Evolutionary conservation across 768 basidiomycete species (phyloP).

Genomic region (Agrocybe pediades): DNA sequence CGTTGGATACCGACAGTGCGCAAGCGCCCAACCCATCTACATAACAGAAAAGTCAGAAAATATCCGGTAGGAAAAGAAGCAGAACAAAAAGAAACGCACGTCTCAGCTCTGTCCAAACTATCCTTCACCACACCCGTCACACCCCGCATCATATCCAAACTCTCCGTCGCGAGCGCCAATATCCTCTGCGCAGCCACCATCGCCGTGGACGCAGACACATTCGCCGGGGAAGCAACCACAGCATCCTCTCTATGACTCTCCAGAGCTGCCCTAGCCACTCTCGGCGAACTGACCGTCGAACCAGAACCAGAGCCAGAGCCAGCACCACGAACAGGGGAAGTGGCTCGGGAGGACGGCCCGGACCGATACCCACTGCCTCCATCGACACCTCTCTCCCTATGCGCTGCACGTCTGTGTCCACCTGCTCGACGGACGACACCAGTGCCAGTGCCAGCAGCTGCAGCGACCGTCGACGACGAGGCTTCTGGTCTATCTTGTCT

Average conservation of each 20-base stretch:
- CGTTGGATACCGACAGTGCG: constrained; percentile 78
- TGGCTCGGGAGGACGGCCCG: neutral
- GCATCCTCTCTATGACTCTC: too few species aligned
- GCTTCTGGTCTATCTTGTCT: constrained; percentile 22
- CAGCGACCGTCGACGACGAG: constrained; percentile 26
- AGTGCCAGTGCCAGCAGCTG: constrained; percentile 36
- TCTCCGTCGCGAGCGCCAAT: constrained; percentile 84
- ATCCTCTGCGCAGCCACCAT: constrained; percentile 79
- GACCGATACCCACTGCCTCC: constrained; percentile 2
- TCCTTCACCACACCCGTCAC: constrained; percentile 89
- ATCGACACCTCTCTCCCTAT: constrained; percentile 42
- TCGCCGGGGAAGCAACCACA: too few species aligned
- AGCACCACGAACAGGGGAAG: neutral
- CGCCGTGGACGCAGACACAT: constrained; percentile 53
- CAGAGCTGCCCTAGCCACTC: neutral
- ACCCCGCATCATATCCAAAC: constrained; percentile 88
- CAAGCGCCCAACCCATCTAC: constrained; percentile 82
- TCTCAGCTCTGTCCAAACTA: constrained; percentile 84
- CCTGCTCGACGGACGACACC: constrained; percentile 31
- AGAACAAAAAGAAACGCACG: constrained; percentile 46
- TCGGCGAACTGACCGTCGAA: neutral
- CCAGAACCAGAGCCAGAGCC: neutral
- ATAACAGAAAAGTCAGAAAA: constrained; percentile 8
- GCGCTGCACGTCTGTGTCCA: constrained; percentile 31
- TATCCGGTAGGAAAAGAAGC: neutral